These are phyloP conservation scores for Amesomyces nigricolor DNA, from an alignment of 2,329 filamentous ascomycete genomes.

Conservation along the genomic window DNA sequence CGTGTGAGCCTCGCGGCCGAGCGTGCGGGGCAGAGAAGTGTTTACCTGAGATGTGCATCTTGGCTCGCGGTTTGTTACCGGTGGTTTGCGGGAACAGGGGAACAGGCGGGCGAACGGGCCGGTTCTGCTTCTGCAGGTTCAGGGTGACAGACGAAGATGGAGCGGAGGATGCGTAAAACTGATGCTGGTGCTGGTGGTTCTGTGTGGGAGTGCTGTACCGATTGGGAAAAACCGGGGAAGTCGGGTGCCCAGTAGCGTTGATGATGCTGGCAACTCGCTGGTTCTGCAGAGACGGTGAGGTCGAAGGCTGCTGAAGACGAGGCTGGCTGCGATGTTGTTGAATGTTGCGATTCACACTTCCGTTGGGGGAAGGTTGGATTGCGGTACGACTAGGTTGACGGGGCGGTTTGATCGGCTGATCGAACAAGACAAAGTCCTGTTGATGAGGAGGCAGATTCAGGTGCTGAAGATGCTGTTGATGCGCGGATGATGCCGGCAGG, in stretches of 20 bases:
- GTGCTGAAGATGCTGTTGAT: constrained; percentile 43
- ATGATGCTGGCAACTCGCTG: constrained; percentile 55
- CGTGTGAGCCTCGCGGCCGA: constrained; percentile 30
- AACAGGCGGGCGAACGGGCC: constrained; percentile 58
- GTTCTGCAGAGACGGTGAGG: constrained; percentile 45
- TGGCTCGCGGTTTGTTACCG: constrained; percentile 46
- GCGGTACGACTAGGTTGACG: constrained; percentile 40
- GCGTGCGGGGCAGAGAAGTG: constrained; percentile 18
- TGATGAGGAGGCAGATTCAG: constrained; percentile 46
- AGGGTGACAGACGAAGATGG: constrained; percentile 54
- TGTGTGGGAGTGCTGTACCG: constrained; percentile 51
- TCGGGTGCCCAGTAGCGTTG: constrained; percentile 51
- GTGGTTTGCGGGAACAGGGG: constrained; percentile 62
- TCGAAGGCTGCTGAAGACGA: constrained; percentile 33
- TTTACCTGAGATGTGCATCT: constrained; percentile 56
- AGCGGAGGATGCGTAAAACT: constrained; percentile 64
- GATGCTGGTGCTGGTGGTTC: constrained; percentile 36
- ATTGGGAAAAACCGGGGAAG: constrained; percentile 50
- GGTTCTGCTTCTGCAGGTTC: constrained; percentile 52
- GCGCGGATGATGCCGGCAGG: constrained; percentile 59
- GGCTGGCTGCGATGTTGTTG: constrained; percentile 43
- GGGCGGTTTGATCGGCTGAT: constrained; percentile 42
- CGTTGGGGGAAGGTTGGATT: constrained; percentile 34
- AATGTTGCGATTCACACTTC: constrained; percentile 40
- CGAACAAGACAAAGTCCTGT: constrained; percentile 77